phyloP scores from a whole-genome alignment of 768 basidiomycete species.

The Boletales sp. region DNA sequence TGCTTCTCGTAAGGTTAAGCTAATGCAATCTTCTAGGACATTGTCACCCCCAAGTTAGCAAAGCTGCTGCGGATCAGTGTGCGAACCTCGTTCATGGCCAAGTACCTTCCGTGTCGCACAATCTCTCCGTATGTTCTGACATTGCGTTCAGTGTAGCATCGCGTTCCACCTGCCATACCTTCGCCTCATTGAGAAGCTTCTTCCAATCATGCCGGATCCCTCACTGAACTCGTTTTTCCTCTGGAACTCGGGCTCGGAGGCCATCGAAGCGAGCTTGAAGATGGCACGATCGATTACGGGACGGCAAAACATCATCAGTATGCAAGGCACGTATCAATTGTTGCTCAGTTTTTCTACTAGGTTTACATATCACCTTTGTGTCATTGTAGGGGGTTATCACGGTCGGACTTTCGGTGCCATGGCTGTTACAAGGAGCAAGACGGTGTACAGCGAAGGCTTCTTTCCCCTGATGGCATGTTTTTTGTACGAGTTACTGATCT shows the following conservation, averaged over 20 bases:
- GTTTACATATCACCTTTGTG: neutral
- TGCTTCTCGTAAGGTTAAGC: neutral
- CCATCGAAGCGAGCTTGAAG: slow-evolving; percentile 86
- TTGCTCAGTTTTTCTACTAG: neutral
- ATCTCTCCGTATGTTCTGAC: neutral
- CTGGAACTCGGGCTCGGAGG: slow-evolving; percentile 95
- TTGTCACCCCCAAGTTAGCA: slow-evolving; percentile 82
- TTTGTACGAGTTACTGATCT: neutral
- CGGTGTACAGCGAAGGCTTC: slow-evolving; percentile 76
- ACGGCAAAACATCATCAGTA: slow-evolving; percentile 81
- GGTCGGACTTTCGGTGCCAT: slow-evolving; percentile 92
- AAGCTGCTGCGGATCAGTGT: slow-evolving; percentile 87
- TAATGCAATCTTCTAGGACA: slow-evolving; percentile 51
- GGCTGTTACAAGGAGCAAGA: slow-evolving; percentile 93
- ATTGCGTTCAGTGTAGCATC: slow-evolving; percentile 72
- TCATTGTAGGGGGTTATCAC: slow-evolving; percentile 69
- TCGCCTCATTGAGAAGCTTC: slow-evolving; percentile 75
- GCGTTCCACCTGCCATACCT: slow-evolving; percentile 86
- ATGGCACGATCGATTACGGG: slow-evolving; percentile 77
- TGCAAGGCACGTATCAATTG: slow-evolving; percentile 63
- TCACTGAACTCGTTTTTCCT: slow-evolving; percentile 96
- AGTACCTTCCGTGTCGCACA: slow-evolving; percentile 34
- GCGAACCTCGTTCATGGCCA: slow-evolving; percentile 76
- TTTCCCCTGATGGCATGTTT: slow-evolving; percentile 76
- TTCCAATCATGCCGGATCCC: slow-evolving; percentile 86